Base-by-base conservation (phyloP, 192 early-diverging fungal species). In the Coemansia nantahalensis region DNA sequence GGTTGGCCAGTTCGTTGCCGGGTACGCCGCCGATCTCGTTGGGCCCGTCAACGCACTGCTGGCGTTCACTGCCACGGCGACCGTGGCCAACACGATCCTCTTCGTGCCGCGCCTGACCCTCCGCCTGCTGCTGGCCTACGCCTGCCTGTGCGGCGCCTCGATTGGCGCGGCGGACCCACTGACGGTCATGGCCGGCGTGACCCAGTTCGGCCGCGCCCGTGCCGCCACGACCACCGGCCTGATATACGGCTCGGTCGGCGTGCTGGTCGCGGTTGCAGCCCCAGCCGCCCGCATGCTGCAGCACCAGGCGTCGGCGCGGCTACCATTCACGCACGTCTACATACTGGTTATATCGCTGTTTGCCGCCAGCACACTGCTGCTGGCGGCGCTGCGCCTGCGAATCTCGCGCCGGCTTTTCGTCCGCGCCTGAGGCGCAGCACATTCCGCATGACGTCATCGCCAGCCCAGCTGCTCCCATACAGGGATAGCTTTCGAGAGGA, bases 101-200 rank as follows among this genome's bases (percentile, higher is more conserved):
- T 77, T 77, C 30, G 38, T 68, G 8, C 66, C 73, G 4, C 8
- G 21, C 4, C 42, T 77, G 10, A 24, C 51, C 2, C 61, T 77
- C 39, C 61, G 43, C 5, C 9, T 68, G 14, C 51, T 77, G 11
- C 28, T 77, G n/a, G 39, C 37, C 0, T 77, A 77, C 12, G 61
- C 65, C 0, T 77, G 73, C 36, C 18, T 77, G 8, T 77, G 73
- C 16, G 73, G 73, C 13, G 54, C 51, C 1, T 68, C 73, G 0
- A 68, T 68, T 24, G 73, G 73, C 0, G 73, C 73, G 0, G 42
- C 61, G 0, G 65, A 77, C 32, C 73, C 66, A 17, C 16, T 77
- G 56, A 54, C 73, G 5, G 61, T 68, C 8, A 77, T 77, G 13
- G 62, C 65, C 1, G 58, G 57, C 0, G 59, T 62, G 4, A 68